Percentiles rank a stretch among this genome's conserved stretches.
These are phyloP conservation scores for Boletus sp. DNA, from an alignment of 768 basidiomycete genomes.

Conservation along the genomic window DNA sequence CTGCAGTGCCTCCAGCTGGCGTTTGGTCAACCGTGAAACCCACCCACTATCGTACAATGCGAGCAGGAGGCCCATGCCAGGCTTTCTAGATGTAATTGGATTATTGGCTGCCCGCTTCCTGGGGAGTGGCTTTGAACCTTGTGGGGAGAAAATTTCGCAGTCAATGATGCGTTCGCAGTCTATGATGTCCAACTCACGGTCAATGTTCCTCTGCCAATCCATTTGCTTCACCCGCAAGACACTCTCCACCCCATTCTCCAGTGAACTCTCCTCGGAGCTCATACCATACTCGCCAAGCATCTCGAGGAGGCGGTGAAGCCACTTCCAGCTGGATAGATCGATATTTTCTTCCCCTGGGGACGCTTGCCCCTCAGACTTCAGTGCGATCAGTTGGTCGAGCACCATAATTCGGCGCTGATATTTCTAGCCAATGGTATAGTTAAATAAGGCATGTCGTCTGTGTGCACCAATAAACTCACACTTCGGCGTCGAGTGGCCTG, in stretches of 20 bases:
- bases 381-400: not conserved
- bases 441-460: no score
- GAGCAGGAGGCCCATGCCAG: not conserved
- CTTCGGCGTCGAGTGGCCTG: constrained; percentile 2
- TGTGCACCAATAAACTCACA: not conserved
- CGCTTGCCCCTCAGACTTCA: not conserved
- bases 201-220: constrained; percentile 3
- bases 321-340: constrained; percentile 1
- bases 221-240: constrained; percentile 7
- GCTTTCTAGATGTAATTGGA: not conserved
- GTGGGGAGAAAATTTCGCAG: not conserved
- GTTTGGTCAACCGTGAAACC: no score
- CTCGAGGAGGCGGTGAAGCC: constrained; percentile 2
- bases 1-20: no score
- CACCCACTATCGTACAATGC: no score
- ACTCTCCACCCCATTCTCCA: constrained; percentile 3
- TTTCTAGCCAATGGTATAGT: not conserved
- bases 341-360: not conserved
- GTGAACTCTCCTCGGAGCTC: constrained; percentile 13
- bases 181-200: no score
- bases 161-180: no score
- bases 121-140: not conserved
- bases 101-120: not conserved
- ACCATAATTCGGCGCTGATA: not conserved
- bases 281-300: constrained; percentile 10